Percentiles rank a stretch among this genome's conserved stretches.
Evolutionary conservation across 257 asterid species (phyloP).

Genomic region (Paraleonurus japonicus): DNA sequence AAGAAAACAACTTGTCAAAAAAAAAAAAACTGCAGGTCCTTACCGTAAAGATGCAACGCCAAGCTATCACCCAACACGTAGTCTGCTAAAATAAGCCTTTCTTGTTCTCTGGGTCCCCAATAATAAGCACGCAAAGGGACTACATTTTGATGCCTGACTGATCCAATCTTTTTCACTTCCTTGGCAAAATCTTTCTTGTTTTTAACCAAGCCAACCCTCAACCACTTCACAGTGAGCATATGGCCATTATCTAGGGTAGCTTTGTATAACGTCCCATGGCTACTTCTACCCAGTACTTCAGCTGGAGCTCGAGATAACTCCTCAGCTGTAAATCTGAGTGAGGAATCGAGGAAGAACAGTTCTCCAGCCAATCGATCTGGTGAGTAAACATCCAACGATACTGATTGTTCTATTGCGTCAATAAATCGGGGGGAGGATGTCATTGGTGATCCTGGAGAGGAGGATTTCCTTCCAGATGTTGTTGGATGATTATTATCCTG

Average conservation of each 20-base stretch:
- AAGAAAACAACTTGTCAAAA: too few relatives aligned
- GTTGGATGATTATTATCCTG: conserved; percentile 43
- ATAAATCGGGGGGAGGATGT: conserved; percentile 65
- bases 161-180: conserved; percentile 84
- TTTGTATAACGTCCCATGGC: conserved; percentile 90
- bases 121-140: conserved; percentile 79
- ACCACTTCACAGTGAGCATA: conserved; percentile 90
- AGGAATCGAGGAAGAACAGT: conserved; percentile 68
- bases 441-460: conserved; percentile 80
- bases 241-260: conserved; percentile 80
- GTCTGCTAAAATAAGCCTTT: conserved; percentile 82
- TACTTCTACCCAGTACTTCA: conserved; percentile 93
- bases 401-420: conserved; percentile 65
- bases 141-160: conserved; percentile 55
- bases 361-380: conserved; percentile 94
- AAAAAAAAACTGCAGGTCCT: conserved; percentile 26
- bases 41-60: conserved; percentile 91
- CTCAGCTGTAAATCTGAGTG: conserved; percentile 74
- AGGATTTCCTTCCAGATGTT: conserved; percentile 67
- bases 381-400: conserved; percentile 64
- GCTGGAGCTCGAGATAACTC: conserved; percentile 96
- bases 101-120: conserved; percentile 96
- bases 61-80: conserved; percentile 84
- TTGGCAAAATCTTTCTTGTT: conserved; percentile 83
- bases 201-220: conserved; percentile 89